phyloP scores from a whole-genome alignment of 2,329 filamentous ascomycete species.

The Ophiostoma novo-ulmi region DNA sequence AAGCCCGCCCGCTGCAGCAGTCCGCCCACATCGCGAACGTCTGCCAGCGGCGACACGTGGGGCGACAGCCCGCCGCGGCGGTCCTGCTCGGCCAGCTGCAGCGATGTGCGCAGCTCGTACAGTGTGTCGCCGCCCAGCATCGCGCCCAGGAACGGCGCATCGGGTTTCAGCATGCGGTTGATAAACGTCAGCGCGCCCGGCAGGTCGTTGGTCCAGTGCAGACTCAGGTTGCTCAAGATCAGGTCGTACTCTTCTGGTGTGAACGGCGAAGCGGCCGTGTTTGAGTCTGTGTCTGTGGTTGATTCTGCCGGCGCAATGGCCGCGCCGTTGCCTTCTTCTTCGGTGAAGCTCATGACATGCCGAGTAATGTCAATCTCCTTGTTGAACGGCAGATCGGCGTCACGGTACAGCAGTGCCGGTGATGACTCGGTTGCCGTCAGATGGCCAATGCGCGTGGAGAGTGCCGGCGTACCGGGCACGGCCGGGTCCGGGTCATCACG shows the following conservation, averaged over 20 bases:
- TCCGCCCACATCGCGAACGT: slow-evolving; percentile 86
- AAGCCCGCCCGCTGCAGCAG: slow-evolving; percentile 83
- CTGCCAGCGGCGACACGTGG: slow-evolving; percentile 84
- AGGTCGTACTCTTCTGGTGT: slow-evolving; percentile 76
- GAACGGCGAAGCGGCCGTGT: slow-evolving; percentile 40
- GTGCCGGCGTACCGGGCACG: slow-evolving; percentile 56
- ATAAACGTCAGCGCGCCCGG: slow-evolving; percentile 79
- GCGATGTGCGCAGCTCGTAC: slow-evolving; percentile 84
- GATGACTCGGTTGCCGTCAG: slow-evolving; percentile 82
- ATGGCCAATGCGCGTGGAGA: slow-evolving; percentile 65
- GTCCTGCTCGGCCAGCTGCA: slow-evolving; percentile 90
- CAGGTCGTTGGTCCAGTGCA: slow-evolving; percentile 98
- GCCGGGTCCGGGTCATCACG: slow-evolving; percentile 60
- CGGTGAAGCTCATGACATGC: slow-evolving; percentile 66
- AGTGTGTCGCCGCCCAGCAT: slow-evolving; percentile 96
- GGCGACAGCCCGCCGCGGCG: slow-evolving; percentile 85
- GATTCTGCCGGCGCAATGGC: not conserved
- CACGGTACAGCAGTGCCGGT: slow-evolving; percentile 69
- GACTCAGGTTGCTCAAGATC: slow-evolving; percentile 77
- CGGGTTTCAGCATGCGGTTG: slow-evolving; percentile 81
- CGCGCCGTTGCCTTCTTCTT: slow-evolving; percentile 34
- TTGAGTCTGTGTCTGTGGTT: not conserved
- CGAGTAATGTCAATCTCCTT: slow-evolving; percentile 65
- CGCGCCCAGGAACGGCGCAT: slow-evolving; percentile 85
- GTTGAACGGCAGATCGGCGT: slow-evolving; percentile 71